A percentile compares a stretch with the other conserved stretches of the same genome.
Evolutionary conservation across 305 asterid genomes (phyloP).

Genomic region (Solanum hybrid): DNA sequence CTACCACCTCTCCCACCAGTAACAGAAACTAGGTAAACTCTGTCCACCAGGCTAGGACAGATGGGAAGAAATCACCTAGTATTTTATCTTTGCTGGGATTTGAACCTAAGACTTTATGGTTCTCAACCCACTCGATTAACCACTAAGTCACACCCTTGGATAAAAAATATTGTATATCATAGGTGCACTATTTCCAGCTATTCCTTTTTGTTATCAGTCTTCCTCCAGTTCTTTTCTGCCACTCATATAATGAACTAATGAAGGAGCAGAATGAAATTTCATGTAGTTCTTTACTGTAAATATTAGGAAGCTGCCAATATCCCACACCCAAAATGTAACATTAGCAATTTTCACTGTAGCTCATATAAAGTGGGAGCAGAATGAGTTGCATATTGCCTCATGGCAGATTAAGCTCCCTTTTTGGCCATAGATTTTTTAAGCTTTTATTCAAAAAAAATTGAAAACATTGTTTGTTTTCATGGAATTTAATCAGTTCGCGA

Average conservation of each 20-base stretch:
- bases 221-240: not conserved
- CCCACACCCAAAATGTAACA: not conserved
- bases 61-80: not conserved
- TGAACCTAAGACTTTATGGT: not conserved
- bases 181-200: not conserved
- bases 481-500: not conserved
- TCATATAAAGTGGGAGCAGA: not conserved
- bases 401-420: not conserved
- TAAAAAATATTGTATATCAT: not conserved
- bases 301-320: not conserved
- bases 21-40: not conserved
- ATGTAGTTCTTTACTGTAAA: not conserved
- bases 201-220: not conserved
- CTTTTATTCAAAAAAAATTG: not conserved
- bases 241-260: not conserved
- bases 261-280: not conserved
- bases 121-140: not conserved
- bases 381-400: not conserved
- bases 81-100: not conserved
- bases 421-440: not conserved
- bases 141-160: not conserved
- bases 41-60: not conserved
- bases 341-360: not conserved
- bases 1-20: not conserved
- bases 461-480: not conserved